A percentile compares a stretch with the other conserved stretches of the same genome.
Evolutionary conservation across 2,329 filamentous ascomycete genomes (phyloP).

Genomic region (Tolypocladium album): DNA sequence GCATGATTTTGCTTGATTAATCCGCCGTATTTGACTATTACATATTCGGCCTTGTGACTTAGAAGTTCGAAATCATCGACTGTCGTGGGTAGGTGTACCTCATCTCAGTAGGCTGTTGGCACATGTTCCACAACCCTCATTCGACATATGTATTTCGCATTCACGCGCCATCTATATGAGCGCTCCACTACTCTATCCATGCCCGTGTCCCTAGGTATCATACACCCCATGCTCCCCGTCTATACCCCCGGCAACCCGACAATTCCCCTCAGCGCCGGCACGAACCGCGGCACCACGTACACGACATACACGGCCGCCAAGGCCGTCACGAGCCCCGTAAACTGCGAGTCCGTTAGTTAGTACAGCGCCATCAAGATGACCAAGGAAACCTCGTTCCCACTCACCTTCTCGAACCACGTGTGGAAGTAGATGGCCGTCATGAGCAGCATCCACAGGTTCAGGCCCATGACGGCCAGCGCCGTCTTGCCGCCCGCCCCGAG

Average conservation of each 20-base stretch:
- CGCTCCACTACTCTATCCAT: not conserved
- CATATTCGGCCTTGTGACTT: too few relatives aligned
- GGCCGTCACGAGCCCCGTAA: slow-evolving; percentile 43
- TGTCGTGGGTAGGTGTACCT: too few relatives aligned
- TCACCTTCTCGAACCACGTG: slow-evolving; percentile 93
- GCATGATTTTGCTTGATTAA: too few relatives aligned
- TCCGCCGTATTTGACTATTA: too few relatives aligned
- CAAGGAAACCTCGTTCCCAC: slow-evolving; percentile 11
- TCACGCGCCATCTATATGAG: not conserved
- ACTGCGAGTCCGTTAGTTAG: slow-evolving; percentile 22
- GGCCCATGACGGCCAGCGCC: slow-evolving; percentile 49
- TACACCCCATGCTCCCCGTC: not conserved
- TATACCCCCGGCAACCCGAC: slow-evolving; percentile 42
- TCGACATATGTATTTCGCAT: not conserved
- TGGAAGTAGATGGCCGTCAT: slow-evolving; percentile 99
- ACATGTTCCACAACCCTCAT: not conserved
- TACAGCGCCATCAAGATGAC: not conserved
- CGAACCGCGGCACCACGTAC: slow-evolving; percentile 40
- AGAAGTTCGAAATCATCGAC: too few relatives aligned
- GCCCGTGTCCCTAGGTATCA: not conserved
- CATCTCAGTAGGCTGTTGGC: not conserved
- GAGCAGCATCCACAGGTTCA: slow-evolving; percentile 91
- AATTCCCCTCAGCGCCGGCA: slow-evolving; percentile 32
- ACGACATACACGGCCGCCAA: slow-evolving; percentile 34
- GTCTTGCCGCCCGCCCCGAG: slow-evolving; percentile 42